Conservation (phyloP, 2,329 filamentous ascomycete genomes). For the Xenosphaeropsis pyriputrescens region DNA sequence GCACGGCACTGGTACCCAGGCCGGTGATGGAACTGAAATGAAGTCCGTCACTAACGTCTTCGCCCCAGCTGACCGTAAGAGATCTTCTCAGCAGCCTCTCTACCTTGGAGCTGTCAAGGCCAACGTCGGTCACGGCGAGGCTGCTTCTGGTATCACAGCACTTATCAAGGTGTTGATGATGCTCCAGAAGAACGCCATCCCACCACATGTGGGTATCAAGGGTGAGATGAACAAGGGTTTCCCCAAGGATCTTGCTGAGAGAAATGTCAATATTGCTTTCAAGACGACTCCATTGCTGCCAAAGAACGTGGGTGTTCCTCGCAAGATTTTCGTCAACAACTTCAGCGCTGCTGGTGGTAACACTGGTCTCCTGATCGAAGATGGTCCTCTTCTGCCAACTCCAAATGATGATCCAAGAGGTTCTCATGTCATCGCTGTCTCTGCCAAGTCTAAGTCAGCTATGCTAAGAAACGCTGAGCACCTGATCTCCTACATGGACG, state of each 20-base stretch:
- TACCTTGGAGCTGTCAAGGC: slow-evolving; percentile 22
- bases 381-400: slow-evolving; percentile 17
- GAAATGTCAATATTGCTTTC: slow-evolving; percentile 16
- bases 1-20: slow-evolving; percentile 81
- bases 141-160: slow-evolving; percentile 17
- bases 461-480: slow-evolving; percentile 3
- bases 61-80: slow-evolving; percentile 33
- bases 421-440: slow-evolving; percentile 27
- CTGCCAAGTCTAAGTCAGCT: slow-evolving; percentile 24
- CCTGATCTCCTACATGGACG: slow-evolving; percentile 3
- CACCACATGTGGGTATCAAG: slow-evolving; percentile 17
- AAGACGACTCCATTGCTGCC: slow-evolving; percentile 18
- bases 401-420: slow-evolving; percentile 24
- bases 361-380: slow-evolving; percentile 16
- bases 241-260: slow-evolving; percentile 21
- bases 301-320: slow-evolving; percentile 9
- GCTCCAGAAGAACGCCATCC: slow-evolving; percentile 16
- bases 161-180: slow-evolving; percentile 19
- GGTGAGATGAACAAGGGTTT: slow-evolving; percentile 19
- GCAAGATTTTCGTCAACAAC: slow-evolving; percentile 26
- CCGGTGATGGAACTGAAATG: slow-evolving; percentile 74
- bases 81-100: slow-evolving; percentile 31
- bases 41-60: slow-evolving; percentile 55
- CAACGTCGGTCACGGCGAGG: slow-evolving; percentile 20
- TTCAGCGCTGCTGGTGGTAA: slow-evolving; percentile 26